Evolutionary conservation across 2,329 filamentous ascomycete genomes (phyloP).

Genomic region (Aspergillus arachidicola): DNA sequence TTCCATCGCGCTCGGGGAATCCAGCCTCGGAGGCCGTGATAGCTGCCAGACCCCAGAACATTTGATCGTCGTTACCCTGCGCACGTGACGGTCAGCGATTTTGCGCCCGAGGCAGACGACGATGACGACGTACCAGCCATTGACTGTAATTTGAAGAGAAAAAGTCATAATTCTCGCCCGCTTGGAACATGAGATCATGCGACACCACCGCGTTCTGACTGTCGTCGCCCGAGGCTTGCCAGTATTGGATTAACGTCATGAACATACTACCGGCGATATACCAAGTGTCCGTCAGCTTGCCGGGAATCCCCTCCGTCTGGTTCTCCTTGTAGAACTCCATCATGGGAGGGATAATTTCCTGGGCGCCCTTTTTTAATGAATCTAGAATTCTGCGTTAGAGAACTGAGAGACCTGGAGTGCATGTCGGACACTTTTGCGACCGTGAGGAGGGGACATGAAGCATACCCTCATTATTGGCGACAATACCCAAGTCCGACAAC

Average conservation of each 20-base stretch:
- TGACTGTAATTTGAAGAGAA: slow-evolving; percentile 32
- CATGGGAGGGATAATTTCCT: slow-evolving; percentile 48
- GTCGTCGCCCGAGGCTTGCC: slow-evolving; percentile 65
- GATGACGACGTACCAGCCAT: slow-evolving; percentile 55
- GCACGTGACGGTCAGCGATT: background rate
- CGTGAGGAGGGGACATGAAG: background rate
- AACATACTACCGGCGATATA: slow-evolving; percentile 71
- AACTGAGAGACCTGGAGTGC: background rate
- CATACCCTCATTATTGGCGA: slow-evolving; percentile 3
- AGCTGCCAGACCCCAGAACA: background rate
- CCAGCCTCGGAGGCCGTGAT: slow-evolving; percentile 1
- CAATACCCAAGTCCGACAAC: background rate
- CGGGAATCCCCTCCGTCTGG: slow-evolving; percentile 49
- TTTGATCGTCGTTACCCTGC: slow-evolving; percentile 1
- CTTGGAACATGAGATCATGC: slow-evolving; percentile 31
- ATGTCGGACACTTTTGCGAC: background rate
- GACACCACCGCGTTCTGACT: slow-evolving; percentile 62
- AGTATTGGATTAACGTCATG: slow-evolving; percentile 69
- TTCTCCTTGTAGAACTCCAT: slow-evolving; percentile 55
- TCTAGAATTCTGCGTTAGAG: slow-evolving; percentile 16
- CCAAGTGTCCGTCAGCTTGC: slow-evolving; percentile 70
- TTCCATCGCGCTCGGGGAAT: background rate
- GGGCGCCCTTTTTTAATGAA: slow-evolving; percentile 44
- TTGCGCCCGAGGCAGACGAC: background rate
- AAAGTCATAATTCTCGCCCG: slow-evolving; percentile 31